Percentiles rank a stretch among this genome's conserved stretches.
These are phyloP conservation scores for Ogataea wickerhamii DNA, from an alignment of 805 yeast species.

Conservation along the genomic window DNA sequence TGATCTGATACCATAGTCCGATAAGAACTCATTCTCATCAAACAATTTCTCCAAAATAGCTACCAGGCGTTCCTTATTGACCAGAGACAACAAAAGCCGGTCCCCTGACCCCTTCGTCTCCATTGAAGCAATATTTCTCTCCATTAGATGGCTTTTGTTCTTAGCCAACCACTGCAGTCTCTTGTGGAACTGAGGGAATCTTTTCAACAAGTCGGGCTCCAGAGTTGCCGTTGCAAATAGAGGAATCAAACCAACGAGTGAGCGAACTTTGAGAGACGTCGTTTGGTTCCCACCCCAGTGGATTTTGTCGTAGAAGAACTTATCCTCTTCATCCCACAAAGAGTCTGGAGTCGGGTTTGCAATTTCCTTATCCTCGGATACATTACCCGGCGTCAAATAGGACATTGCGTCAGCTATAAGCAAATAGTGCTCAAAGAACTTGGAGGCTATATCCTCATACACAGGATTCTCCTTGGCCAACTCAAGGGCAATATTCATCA, in stretches of 20 bases:
- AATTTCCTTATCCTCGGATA: conserved; percentile 23
- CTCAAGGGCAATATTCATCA: conserved; percentile 90
- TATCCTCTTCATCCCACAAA: conserved; percentile 86
- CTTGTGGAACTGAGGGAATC: conserved; percentile 78
- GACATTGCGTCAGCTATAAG: conserved; percentile 94
- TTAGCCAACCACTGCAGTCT: conserved; percentile 81
- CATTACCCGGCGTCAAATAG: conserved; percentile 41
- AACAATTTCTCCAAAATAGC: conserved; percentile 77
- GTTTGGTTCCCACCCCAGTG: conserved; percentile 68
- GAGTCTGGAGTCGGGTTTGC: conserved; percentile 49
- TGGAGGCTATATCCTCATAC: conserved; percentile 90
- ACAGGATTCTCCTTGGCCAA: conserved; percentile 80
- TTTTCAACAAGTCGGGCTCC: conserved; percentile 75
- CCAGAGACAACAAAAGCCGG: conserved; percentile 73
- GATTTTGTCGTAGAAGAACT: conserved; percentile 88
- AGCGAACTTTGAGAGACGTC: conserved; percentile 76
- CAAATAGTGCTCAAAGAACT: conserved; percentile 89
- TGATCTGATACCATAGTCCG: conserved; percentile 84
- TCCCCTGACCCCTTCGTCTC: conserved; percentile 74
- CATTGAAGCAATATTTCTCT: conserved; percentile 85
- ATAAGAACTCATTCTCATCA: conserved; percentile 81
- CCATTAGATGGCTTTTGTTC: conserved; percentile 64
- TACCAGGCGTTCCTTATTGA: conserved; percentile 70
- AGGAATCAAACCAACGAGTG: conserved; percentile 89
- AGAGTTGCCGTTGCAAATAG: conserved; percentile 83